Evolutionary conservation across 495 filamentous ascomycete species (phyloP), one percentile per base, ranked within the genome.

Genomic region (Penicillium soppii): DNA sequence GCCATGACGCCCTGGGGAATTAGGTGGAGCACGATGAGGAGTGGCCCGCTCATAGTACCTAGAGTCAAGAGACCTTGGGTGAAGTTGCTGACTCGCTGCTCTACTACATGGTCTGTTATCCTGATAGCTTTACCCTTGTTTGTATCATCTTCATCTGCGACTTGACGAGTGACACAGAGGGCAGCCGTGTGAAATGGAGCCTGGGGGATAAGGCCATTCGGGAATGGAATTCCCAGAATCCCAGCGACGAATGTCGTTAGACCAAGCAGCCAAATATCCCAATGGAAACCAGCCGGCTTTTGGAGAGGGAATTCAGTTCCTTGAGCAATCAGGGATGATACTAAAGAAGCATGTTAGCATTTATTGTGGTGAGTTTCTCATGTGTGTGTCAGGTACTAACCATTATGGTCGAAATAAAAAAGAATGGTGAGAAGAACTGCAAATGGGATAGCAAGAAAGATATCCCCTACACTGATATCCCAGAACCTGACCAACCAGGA

Each of bases 201-300:
- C 70, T 97, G 92, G 0, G 89, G 89, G 58, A 94, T 90, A 20
- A 97, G 84, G 5, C 92, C 92, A 62, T 96, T 96, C 22, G 92
- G 92, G 54, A 92, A 87, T 13, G 92, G 92, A 23, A 97, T 80
- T 4, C 92, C 92, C 17, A 96, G 74, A 7, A 97, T 70, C 6
- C 92, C 92, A 13, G 86, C 86, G 15, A 96, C 68, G 46, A 87
- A 87, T 0, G 92, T 96, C 4, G 92, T 97, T 10, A 91, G 72
- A 12, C 92, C 92, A 1, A 97, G 83, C 22, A 97, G 83, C 77
- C 94, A 96, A 42, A 97, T 64, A 58, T 96, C 92, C 91, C 91
- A 97, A 74, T 96, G 92, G 66, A 97, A 97, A 8, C 92, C 92
- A 26, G 91, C 90, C 5, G 92, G 92, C 58, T 97, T 97, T 10